phyloP scores from a whole-genome alignment of 78 protist species.

The Dictyostelium citrinum region DNA sequence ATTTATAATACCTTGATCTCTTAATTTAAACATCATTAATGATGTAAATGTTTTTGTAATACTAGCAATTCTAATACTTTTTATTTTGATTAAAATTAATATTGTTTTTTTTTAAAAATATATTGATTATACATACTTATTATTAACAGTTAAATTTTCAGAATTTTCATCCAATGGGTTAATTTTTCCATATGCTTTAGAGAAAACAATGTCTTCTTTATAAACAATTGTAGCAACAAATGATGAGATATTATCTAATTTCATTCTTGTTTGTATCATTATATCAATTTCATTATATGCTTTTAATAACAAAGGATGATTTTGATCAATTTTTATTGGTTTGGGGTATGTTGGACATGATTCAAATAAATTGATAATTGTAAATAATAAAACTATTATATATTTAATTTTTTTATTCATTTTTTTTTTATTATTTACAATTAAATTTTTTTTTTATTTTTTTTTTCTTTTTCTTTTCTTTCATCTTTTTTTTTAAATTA shows the following conservation, averaged over 20 bases:
- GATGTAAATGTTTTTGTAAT: slow-evolving; percentile 49
- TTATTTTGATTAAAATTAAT: too few relatives aligned
- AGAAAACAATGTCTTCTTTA: slow-evolving; percentile 26
- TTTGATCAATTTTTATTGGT: slow-evolving; percentile 13
- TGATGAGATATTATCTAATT: neutral
- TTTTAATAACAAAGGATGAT: neutral
- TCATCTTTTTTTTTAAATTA: neutral
- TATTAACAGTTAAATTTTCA: slow-evolving; percentile 7
- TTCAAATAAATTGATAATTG: neutral
- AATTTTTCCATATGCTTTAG: slow-evolving; percentile 14
- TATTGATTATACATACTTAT: neutral
- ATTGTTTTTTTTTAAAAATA: too few relatives aligned
- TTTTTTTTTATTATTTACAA: too few relatives aligned
- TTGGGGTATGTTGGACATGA: slow-evolving; percentile 31
- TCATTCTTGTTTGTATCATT: neutral
- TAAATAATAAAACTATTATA: neutral
- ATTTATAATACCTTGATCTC: slow-evolving; percentile 33
- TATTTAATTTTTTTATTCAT: neutral
- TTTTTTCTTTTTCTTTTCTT: neutral
- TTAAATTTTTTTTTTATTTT: too few relatives aligned
- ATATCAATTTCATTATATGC: slow-evolving; percentile 20
- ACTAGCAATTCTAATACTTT: slow-evolving; percentile 63
- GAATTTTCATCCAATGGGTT: slow-evolving; percentile 18
- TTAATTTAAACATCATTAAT: slow-evolving; percentile 52
- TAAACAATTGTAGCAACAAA: slow-evolving; percentile 49